A percentile compares a stretch with the other conserved stretches of the same genome.
Conservation (phyloP, 106 monocot genomes). For the Dioscorea dumetorum region DNA sequence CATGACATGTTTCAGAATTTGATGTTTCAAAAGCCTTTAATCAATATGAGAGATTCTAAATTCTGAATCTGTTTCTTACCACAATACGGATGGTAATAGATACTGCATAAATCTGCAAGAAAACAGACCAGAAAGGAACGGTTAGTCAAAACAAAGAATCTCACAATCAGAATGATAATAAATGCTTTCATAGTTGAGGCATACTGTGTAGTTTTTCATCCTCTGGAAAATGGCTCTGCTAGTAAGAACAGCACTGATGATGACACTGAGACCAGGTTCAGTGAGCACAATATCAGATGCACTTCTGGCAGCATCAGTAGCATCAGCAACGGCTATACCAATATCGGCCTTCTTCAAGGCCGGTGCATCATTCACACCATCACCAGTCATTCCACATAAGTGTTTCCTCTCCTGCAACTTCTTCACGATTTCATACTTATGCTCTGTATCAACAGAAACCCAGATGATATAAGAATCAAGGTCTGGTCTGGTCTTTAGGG, state of each 20-base stretch:
- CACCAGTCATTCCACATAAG: conserved; percentile 97
- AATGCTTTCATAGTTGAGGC: not conserved
- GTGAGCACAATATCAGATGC: conserved; percentile 97
- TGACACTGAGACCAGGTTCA: conserved; percentile 96
- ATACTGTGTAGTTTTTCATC: conserved; percentile 98
- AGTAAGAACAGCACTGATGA: conserved; percentile 94
- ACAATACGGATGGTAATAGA: conserved; percentile 97
- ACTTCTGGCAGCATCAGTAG: conserved; percentile 92
- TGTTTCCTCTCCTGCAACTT: conserved; percentile 96
- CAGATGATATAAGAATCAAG: not conserved
- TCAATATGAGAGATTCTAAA: not conserved
- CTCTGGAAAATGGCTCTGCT: conserved; percentile 98
- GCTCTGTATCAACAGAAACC: conserved; percentile 42
- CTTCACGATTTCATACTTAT: conserved; percentile 98
- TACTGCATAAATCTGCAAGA: conserved; percentile 83
- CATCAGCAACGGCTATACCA: conserved; percentile 97
- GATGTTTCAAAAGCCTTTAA: too few species aligned
- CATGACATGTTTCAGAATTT: too few species aligned
- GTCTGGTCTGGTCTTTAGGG: not conserved
- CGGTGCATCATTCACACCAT: conserved; percentile 97
- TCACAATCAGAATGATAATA: not conserved
- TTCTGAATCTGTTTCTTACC: conserved; percentile 41
- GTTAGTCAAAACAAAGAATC: conserved; percentile 10
- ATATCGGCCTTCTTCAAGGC: conserved; percentile 99
- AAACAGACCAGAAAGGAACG: not conserved